phyloP scores from a whole-genome alignment of 495 filamentous ascomycete species.

The Penicillium cosmopolitanum region DNA sequence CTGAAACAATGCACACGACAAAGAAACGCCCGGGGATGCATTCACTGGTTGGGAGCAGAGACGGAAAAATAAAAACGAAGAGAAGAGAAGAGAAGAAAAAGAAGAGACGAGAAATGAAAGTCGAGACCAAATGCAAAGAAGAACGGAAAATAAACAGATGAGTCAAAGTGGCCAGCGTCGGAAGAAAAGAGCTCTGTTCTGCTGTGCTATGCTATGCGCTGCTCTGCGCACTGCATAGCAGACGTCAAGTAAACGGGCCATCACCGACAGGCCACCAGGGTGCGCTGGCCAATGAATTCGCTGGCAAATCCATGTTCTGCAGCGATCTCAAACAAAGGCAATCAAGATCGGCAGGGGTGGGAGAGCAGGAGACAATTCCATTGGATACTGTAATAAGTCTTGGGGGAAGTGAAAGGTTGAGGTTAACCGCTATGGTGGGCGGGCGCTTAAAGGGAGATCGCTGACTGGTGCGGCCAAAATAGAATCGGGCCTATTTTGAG shows the following conservation, averaged over 20 bases:
- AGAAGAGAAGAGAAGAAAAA: conserved; percentile 7
- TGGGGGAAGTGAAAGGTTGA: conserved; percentile 9
- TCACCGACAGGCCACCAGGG: no score
- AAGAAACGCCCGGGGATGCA: conserved; percentile 19
- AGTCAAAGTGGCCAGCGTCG: not conserved
- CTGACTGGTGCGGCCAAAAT: conserved; percentile 10
- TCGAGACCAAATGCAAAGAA: conserved; percentile 5
- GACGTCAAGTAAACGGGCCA: not conserved
- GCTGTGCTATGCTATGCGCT: conserved; percentile 8
- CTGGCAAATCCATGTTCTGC: conserved; percentile 10
- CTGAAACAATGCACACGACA: conserved; percentile 26
- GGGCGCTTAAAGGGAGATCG: conserved; percentile 21
- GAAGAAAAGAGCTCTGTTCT: conserved; percentile 7
- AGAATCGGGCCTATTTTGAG: not conserved
- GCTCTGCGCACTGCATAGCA: not conserved
- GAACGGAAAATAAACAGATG: conserved; percentile 5
- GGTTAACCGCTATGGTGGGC: conserved; percentile 31
- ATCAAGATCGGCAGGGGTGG: conserved; percentile 19
- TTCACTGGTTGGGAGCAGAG: conserved; percentile 15
- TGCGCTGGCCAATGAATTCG: not conserved
- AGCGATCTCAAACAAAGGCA: conserved; percentile 7
- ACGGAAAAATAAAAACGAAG: conserved; percentile 7
- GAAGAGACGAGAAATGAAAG: conserved; percentile 8
- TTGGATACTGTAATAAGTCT: conserved; percentile 8
- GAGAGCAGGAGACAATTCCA: not conserved